A percentile compares a stretch with the other conserved stretches of the same genome.
phyloP scores from a whole-genome alignment of 2,329 filamentous ascomycete genomes.

The Pseudogymnoascus sp. region DNA sequence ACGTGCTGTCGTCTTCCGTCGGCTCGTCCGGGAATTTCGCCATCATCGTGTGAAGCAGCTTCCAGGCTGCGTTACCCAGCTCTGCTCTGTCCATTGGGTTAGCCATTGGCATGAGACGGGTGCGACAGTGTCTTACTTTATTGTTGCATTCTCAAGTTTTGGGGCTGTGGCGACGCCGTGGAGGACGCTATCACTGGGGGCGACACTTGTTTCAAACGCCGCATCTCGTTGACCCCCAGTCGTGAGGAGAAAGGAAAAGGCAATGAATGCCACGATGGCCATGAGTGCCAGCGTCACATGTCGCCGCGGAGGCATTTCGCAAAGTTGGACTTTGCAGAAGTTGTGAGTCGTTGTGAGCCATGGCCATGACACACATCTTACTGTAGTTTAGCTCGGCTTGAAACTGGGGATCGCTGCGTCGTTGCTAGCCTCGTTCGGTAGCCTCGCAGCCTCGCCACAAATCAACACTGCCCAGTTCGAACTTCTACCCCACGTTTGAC shows the following conservation, averaged over 20 bases:
- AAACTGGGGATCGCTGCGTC: not conserved
- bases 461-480: conserved; percentile 3
- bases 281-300: conserved; percentile 47
- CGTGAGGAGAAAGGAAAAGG: conserved; percentile 50
- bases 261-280: conserved; percentile 49
- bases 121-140: conserved; percentile 48
- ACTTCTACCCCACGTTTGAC: conserved; percentile 7
- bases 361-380: not conserved
- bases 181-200: conserved; percentile 39
- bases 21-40: conserved; percentile 61
- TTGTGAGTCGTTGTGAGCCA: conserved; percentile 7
- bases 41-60: conserved; percentile 64
- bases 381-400: not conserved
- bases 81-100: conserved; percentile 35
- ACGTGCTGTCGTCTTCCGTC: conserved; percentile 52
- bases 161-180: conserved; percentile 67
- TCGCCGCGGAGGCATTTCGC: conserved; percentile 31
- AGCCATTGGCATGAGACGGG: not conserved
- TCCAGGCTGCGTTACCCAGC: conserved; percentile 61
- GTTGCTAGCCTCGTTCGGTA: not conserved
- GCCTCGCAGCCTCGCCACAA: conserved; percentile 8
- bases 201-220: conserved; percentile 14
- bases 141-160: conserved; percentile 74
- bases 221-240: conserved; percentile 21
- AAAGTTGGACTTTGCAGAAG: not conserved